Base-by-base conservation (phyloP, 495 filamentous ascomycete species). In the Penicillium mononematosum region DNA sequence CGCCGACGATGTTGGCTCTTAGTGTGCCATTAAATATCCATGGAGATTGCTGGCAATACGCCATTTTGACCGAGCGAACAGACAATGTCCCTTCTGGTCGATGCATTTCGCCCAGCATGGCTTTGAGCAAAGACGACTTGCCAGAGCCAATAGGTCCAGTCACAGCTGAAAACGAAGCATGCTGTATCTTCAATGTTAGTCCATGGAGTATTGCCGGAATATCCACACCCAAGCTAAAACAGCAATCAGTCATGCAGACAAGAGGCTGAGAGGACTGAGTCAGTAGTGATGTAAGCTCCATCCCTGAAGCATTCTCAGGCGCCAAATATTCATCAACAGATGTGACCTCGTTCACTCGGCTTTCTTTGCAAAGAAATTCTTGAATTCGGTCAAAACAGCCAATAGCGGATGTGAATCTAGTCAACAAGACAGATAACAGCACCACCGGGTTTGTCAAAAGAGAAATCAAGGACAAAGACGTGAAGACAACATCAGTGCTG, bases 1-100 rank as follows among this genome's bases (percentile, higher is more conserved):
- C 25, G 8, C 42, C 51, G 27, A 32, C 45, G 27, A 45, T 54
- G 25, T 54, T 54, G 0, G 27, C 17, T 8, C 19, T 25, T 10
- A 45, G 42, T 7, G 51, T 45, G 17, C 20, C 51, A 27, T 54
- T 45, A 3, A 54, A 17, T 31, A 54, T 54, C 51, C 51, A 54
- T 4, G 51, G 14, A 9, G 1, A 14, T 22, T 45, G 42, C 19
- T 41, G 7, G 17, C 51, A 54, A 19, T 54, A 54, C 11, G 51
- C 51, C 14, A 36, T 36, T 2, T 19, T 14, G 9, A 17, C 12
- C 25, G 27, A 7, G 3, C 19, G 14, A n/a, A 45, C 8, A 11
- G n/a, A 5, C n/a, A 54, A 0, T 12, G 1, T 45, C 5, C 41
- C 51, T 19, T 45, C 20, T n/a, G 5, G 6, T 0, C 20, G n/a